These are phyloP conservation scores for Colletotrichum simmondsii DNA, from an alignment of 2,329 filamentous ascomycete genomes.

Conservation along the genomic window DNA sequence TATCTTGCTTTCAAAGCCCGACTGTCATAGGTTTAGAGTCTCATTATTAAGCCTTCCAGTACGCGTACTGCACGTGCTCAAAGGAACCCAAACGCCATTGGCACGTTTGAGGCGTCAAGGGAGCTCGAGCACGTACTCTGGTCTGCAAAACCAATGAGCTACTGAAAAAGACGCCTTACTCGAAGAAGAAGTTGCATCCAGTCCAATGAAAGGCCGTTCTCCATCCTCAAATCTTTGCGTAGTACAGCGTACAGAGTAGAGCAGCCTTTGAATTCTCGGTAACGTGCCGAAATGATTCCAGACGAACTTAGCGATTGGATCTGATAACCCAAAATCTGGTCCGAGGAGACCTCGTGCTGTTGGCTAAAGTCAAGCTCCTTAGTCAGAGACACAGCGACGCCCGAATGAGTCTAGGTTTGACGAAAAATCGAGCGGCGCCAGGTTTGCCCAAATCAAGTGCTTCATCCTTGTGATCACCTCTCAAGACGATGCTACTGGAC, in stretches of 20 bases:
- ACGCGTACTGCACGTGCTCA: no score
- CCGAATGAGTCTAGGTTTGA: neutral
- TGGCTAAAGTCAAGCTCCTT: neutral
- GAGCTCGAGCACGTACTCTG: neutral
- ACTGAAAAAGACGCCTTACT: neutral
- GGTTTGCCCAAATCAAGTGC: neutral
- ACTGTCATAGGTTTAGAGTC: no score
- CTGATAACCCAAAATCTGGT: neutral
- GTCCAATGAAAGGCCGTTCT: neutral
- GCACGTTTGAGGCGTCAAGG: neutral
- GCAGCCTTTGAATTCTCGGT: neutral
- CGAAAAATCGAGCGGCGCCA: neutral
- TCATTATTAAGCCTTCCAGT: no score
- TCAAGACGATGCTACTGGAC: neutral
- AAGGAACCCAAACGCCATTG: neutral
- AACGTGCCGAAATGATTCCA: neutral
- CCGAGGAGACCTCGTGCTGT: neutral
- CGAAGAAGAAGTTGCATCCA: neutral
- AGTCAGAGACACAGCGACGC: neutral
- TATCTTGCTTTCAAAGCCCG: no score
- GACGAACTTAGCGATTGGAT: neutral
- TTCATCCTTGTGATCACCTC: neutral
- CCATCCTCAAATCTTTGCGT: neutral
- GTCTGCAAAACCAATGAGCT: neutral
- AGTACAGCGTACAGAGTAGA: no score